Evolutionary conservation across 495 filamentous ascomycete species (phyloP).

Genomic region (Rhizodiscina lignyota): DNA sequence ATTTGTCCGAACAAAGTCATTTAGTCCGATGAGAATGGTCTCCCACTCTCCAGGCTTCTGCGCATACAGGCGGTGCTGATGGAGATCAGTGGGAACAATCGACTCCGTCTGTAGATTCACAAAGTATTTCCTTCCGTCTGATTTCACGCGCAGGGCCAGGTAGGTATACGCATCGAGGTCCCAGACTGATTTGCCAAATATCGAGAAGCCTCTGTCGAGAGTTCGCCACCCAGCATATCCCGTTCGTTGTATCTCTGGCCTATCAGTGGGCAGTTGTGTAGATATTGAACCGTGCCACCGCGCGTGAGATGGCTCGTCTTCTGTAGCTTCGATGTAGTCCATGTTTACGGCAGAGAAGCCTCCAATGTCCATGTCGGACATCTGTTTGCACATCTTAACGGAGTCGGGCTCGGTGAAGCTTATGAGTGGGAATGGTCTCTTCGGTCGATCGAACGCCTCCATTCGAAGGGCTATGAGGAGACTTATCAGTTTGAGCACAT

Average conservation of each 20-base stretch:
- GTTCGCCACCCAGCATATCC: slow-evolving; percentile 88
- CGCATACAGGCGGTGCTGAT: slow-evolving; percentile 83
- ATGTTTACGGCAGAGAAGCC: slow-evolving; percentile 62
- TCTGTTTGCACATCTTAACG: slow-evolving; percentile 54
- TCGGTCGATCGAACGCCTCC: slow-evolving; percentile 38
- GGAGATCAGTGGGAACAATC: slow-evolving; percentile 79
- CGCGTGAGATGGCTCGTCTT: slow-evolving; percentile 37
- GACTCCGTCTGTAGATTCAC: slow-evolving; percentile 93
- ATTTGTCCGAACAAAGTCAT: slow-evolving; percentile 89
- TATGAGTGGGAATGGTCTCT: slow-evolving; percentile 40
- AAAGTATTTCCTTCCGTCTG: slow-evolving; percentile 81
- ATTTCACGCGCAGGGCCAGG: slow-evolving; percentile 77
- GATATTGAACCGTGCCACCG: slow-evolving; percentile 82
- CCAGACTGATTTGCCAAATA: slow-evolving; percentile 74
- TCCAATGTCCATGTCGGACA: slow-evolving; percentile 75
- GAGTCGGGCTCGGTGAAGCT: slow-evolving; percentile 47
- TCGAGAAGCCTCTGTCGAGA: slow-evolving; percentile 24
- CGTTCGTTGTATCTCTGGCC: slow-evolving; percentile 47
- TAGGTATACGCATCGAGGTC: slow-evolving; percentile 79
- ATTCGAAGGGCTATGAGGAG: slow-evolving; percentile 27
- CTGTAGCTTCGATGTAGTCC: slow-evolving; percentile 39
- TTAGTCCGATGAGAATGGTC: slow-evolving; percentile 74
- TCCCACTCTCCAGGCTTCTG: slow-evolving; percentile 79
- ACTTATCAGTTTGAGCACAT: slow-evolving; percentile 12
- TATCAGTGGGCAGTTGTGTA: slow-evolving; percentile 60